Conservation (phyloP, 768 basidiomycete genomes). For the Trametes sanguinea region DNA sequence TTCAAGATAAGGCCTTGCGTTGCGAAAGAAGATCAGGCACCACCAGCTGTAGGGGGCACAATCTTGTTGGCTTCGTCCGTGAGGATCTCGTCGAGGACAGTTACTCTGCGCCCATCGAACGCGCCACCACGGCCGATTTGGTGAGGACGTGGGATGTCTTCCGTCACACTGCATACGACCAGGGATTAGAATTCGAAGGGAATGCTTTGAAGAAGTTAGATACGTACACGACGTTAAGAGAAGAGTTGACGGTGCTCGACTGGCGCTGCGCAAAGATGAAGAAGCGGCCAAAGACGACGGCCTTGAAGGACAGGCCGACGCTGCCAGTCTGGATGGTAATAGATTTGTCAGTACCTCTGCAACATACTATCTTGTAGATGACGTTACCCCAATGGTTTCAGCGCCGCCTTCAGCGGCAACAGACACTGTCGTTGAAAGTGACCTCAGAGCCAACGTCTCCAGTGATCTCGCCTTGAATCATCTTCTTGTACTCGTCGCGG, state of each 20-base stretch:
- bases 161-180: conserved; percentile 7
- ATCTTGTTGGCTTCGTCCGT: conserved; percentile 15
- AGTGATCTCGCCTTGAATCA: conserved; percentile 31
- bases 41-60: not conserved
- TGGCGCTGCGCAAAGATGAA: conserved; percentile 25
- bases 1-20: no score
- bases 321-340: conserved; percentile 22
- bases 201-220: not conserved
- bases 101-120: conserved; percentile 22
- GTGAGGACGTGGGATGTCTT: conserved; percentile 15
- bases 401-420: conserved; percentile 27
- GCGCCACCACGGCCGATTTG: conserved; percentile 16
- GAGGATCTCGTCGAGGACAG: conserved; percentile 18
- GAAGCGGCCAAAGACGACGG: conserved; percentile 25
- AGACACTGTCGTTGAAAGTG: conserved; percentile 33
- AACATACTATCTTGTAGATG: not conserved
- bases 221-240: conserved; percentile 32
- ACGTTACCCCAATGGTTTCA: conserved; percentile 12
- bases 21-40: not conserved
- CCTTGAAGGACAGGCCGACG: conserved; percentile 32
- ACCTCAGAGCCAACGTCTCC: conserved; percentile 34
- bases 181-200: not conserved
- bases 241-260: conserved; percentile 29
- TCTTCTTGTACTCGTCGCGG: conserved; percentile 43
- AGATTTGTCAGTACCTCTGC: not conserved